Conservation (phyloP, 768 basidiomycete genomes). For the Auricularia heimuer region DNA sequence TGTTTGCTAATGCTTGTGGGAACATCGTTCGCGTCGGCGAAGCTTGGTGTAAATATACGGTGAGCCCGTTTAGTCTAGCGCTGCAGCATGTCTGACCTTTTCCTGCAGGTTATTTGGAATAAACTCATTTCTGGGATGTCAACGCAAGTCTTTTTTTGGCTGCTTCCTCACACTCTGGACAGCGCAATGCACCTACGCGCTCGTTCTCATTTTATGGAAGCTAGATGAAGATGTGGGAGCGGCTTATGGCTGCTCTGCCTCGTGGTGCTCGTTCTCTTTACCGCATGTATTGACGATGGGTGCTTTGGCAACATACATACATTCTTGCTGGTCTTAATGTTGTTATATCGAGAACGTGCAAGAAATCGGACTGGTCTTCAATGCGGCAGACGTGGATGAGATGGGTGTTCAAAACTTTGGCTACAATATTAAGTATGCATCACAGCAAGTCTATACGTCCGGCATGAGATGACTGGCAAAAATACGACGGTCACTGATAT, state of each 20-base stretch:
- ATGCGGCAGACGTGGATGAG: neutral
- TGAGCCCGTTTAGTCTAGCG: too few species aligned
- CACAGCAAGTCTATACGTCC: neutral
- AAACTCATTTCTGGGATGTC: too few species aligned
- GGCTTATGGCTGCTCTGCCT: neutral
- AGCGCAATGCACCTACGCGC: slow-evolving; percentile 62
- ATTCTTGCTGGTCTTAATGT: neutral
- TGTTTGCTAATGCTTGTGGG: too few species aligned
- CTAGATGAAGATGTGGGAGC: neutral
- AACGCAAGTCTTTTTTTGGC: neutral
- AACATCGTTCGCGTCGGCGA: too few species aligned
- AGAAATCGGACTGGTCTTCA: too few species aligned
- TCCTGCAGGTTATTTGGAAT: too few species aligned
- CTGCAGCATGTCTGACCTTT: too few species aligned
- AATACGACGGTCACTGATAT: neutral
- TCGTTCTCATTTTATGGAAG: slow-evolving; percentile 86
- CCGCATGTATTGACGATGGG: neutral
- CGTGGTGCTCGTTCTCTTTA: neutral
- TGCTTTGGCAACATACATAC: neutral
- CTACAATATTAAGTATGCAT: neutral
- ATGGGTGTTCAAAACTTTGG: neutral
- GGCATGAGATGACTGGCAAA: neutral
- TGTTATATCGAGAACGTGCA: neutral
- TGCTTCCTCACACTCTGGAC: slow-evolving; percentile 98
- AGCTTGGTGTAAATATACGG: too few species aligned